Evolutionary conservation across 2,329 filamentous ascomycete genomes (phyloP).

Genomic region (Alternaria burnsii): DNA sequence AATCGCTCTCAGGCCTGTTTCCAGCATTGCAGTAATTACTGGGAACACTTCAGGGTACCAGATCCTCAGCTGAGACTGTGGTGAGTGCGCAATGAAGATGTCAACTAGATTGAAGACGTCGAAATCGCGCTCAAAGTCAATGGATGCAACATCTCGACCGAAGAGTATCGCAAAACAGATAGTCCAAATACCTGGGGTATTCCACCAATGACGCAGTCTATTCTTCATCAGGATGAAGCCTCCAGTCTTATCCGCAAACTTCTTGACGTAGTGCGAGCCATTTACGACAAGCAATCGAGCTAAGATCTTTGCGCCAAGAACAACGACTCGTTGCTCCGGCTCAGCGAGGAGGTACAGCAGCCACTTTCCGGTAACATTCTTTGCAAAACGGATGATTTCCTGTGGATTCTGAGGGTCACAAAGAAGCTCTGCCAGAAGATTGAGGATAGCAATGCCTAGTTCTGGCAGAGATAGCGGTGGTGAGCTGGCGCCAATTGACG

Average conservation of each 20-base stretch:
- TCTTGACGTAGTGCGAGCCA: slow-evolving; percentile 80
- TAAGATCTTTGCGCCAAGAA: slow-evolving; percentile 82
- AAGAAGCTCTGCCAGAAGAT: slow-evolving; percentile 78
- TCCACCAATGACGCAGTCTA: slow-evolving; percentile 87
- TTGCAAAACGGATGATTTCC: slow-evolving; percentile 86
- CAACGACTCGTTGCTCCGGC: slow-evolving; percentile 81
- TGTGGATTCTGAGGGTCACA: slow-evolving; percentile 74
- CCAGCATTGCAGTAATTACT: slow-evolving; percentile 85
- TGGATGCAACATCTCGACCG: slow-evolving; percentile 77
- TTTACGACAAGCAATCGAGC: slow-evolving; percentile 84
- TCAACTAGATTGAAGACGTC: slow-evolving; percentile 78
- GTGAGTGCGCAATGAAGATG: slow-evolving; percentile 65
- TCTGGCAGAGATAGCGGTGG: slow-evolving; percentile 66
- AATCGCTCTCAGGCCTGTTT: slow-evolving; percentile 74
- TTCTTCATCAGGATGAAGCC: slow-evolving; percentile 88
- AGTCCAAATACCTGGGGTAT: slow-evolving; percentile 82
- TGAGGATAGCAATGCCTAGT: slow-evolving; percentile 76
- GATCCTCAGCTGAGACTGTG: slow-evolving; percentile 65
- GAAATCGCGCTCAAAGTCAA: slow-evolving; percentile 77
- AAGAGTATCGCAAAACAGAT: slow-evolving; percentile 90
- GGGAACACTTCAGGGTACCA: slow-evolving; percentile 79
- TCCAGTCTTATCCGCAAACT: slow-evolving; percentile 85
- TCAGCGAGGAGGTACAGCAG: slow-evolving; percentile 89
- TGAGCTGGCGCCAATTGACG: slow-evolving; percentile 25
- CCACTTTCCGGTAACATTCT: slow-evolving; percentile 98